Conservation (phyloP, 192 early-diverging fungal genomes). For the Coemansia sp. region DNA sequence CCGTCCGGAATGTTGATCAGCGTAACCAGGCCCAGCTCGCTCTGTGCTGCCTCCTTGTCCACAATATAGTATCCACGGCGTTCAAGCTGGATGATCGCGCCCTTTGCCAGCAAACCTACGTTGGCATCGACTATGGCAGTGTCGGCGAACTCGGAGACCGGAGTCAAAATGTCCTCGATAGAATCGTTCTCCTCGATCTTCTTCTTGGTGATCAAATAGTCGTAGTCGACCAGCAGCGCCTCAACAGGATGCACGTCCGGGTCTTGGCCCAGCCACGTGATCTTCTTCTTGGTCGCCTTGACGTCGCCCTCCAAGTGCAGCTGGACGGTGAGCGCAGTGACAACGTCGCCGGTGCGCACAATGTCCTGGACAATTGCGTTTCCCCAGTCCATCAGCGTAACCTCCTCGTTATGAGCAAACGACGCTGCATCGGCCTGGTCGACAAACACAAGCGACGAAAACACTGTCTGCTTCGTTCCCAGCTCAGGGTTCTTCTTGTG, state of each 20-base stretch:
- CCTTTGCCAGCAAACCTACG: constrained; percentile 58
- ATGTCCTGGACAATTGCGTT: constrained; percentile 88
- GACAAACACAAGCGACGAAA: constrained; percentile 73
- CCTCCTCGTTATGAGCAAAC: constrained; percentile 83
- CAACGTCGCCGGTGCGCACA: constrained; percentile 58
- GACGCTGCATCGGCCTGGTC: constrained; percentile 85
- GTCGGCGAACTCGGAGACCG: constrained; percentile 77
- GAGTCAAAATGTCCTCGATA: constrained; percentile 78
- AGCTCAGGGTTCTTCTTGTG: constrained; percentile 98
- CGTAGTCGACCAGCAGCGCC: constrained; percentile 82
- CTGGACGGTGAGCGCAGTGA: constrained; percentile 64
- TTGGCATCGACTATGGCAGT: constrained; percentile 69
- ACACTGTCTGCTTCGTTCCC: constrained; percentile 84
- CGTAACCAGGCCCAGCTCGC: constrained; percentile 56
- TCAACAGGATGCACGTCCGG: constrained; percentile 63
- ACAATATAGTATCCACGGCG: constrained; percentile 94
- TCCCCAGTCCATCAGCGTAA: constrained; percentile 99
- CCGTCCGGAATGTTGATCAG: constrained; percentile 95
- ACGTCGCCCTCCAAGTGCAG: constrained; percentile 94
- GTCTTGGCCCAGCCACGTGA: constrained; percentile 85
- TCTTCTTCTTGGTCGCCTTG: constrained; percentile 98
- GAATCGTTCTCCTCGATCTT: constrained; percentile 93
- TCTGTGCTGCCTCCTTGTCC: constrained; percentile 61
- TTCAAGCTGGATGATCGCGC: constrained; percentile 95
- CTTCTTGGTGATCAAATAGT: constrained; percentile 98